A percentile compares a stretch with the other conserved stretches of the same genome.
Conservation (phyloP, 2,329 filamentous ascomycete species). For the Aspergillus pseudonomiae region DNA sequence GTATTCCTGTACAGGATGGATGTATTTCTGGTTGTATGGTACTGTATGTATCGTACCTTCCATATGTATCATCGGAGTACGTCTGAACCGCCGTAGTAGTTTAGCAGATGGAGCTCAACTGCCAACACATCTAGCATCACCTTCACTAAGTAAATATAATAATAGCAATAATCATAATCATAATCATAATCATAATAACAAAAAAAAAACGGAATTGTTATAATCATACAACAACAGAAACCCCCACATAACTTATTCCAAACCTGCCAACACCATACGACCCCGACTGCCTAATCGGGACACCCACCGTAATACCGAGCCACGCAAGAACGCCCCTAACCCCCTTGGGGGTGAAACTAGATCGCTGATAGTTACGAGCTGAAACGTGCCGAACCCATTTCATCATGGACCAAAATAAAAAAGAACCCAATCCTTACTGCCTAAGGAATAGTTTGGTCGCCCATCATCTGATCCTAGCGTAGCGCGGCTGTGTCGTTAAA, state of each 20-base stretch:
- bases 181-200: not conserved
- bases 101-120: not conserved
- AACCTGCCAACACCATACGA: not conserved
- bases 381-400: slow-evolving; percentile 4
- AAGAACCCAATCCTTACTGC: not conserved
- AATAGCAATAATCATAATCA: not conserved
- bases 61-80: not conserved
- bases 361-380: not conserved
- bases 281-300: not conserved
- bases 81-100: not conserved
- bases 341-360: slow-evolving; percentile 3
- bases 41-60: not conserved
- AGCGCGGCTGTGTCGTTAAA: slow-evolving; percentile 3
- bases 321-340: not conserved
- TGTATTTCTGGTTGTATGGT: not conserved
- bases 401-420: not conserved
- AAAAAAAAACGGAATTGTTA: not conserved
- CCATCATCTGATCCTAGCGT: slow-evolving; percentile 3
- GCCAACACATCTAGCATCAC: not conserved
- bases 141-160: too few species aligned
- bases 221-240: not conserved
- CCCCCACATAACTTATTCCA: not conserved
- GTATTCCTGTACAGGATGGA: not conserved
- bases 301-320: not conserved
- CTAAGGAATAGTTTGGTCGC: slow-evolving; percentile 1